phyloP scores from a whole-genome alignment of 768 basidiomycete genomes.

The Suillus placidus region DNA sequence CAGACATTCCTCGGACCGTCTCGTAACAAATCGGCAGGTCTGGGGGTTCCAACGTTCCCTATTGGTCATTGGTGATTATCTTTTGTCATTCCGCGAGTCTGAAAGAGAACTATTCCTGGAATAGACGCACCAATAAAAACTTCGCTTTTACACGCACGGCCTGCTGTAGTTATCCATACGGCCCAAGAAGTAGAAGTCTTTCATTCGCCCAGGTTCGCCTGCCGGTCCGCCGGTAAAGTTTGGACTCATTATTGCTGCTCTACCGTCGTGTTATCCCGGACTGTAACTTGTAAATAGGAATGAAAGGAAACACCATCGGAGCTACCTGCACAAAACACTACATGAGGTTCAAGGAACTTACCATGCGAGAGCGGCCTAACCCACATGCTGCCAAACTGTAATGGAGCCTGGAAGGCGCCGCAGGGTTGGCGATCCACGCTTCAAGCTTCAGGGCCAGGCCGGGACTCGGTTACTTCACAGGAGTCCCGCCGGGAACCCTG shows the following conservation, averaged over 20 bases:
- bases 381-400: neutral
- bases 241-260: neutral
- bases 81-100: neutral
- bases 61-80: neutral
- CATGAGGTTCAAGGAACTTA: neutral
- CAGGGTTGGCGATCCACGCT: neutral
- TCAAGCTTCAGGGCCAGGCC: neutral
- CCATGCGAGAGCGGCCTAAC: neutral
- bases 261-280: neutral
- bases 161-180: neutral
- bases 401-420: neutral
- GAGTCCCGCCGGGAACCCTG: neutral
- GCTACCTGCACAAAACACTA: neutral
- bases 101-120: neutral
- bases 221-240: neutral
- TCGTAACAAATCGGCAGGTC: conserved; percentile 1
- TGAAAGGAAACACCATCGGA: neutral
- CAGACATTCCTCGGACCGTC: conserved; percentile 4
- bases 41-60: neutral
- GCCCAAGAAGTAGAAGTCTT: neutral
- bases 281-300: neutral
- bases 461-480: neutral
- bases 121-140: neutral
- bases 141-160: neutral
- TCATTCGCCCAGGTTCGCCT: neutral